A percentile compares a stretch with the other conserved stretches of the same genome.
Evolutionary conservation across 2,329 filamentous ascomycete species (phyloP).

Genomic region (Cladosporium sp.): DNA sequence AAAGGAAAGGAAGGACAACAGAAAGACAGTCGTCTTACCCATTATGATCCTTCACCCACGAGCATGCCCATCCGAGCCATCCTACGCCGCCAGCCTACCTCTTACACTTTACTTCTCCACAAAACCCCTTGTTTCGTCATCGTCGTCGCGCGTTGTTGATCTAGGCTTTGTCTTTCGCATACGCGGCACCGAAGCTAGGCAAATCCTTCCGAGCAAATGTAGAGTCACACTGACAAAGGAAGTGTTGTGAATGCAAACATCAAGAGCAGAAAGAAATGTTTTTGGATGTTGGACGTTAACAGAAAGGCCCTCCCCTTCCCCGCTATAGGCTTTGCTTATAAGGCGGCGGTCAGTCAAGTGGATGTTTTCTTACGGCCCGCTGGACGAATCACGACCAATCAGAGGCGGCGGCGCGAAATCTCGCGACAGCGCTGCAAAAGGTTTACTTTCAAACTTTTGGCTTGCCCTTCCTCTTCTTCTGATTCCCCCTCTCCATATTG

Average conservation of each 20-base stretch:
- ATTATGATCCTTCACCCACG: background rate
- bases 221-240: too few species aligned
- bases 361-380: background rate
- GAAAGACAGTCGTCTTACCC: background rate
- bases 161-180: slow-evolving; percentile 1
- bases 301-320: background rate
- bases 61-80: too few species aligned
- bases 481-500: slow-evolving; percentile 40
- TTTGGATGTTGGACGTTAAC: too few species aligned
- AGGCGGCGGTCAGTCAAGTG: slow-evolving; percentile 1
- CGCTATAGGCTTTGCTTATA: background rate
- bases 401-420: slow-evolving; percentile 3
- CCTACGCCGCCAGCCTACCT: slow-evolving; percentile 5
- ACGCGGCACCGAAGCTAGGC: slow-evolving; percentile 3
- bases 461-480: slow-evolving; percentile 17
- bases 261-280: too few species aligned
- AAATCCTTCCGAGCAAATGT: background rate
- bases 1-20: background rate
- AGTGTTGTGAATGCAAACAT: too few species aligned
- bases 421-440: too few species aligned
- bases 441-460: slow-evolving; percentile 10
- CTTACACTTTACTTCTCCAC: background rate
- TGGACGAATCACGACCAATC: background rate
- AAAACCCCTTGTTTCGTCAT: slow-evolving; percentile 11
- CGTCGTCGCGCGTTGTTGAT: background rate